Conservation (phyloP, 495 filamentous ascomycete genomes). For the Elasticomyces elasticus region DNA sequence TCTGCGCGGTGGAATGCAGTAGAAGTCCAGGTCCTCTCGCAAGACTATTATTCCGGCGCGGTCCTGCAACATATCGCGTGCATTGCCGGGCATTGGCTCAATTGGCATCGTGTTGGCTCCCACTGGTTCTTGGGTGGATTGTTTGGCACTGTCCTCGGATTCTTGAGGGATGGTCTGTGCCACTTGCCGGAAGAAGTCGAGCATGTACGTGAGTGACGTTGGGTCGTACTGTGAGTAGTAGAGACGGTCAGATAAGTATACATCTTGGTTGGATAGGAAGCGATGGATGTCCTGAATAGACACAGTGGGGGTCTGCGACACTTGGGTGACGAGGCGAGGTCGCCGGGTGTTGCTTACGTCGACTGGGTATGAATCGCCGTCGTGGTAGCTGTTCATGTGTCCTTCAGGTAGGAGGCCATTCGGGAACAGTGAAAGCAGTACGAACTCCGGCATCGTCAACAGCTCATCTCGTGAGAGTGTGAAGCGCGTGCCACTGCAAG, state of each 20-base stretch:
- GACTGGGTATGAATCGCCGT: slow-evolving; percentile 90
- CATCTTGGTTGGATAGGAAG: slow-evolving; percentile 36
- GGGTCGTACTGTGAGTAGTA: slow-evolving; percentile 77
- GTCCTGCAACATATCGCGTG: slow-evolving; percentile 69
- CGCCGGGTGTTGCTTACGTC: slow-evolving; percentile 59
- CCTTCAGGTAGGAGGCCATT: slow-evolving; percentile 97
- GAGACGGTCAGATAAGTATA: slow-evolving; percentile 48
- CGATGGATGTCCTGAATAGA: slow-evolving; percentile 22
- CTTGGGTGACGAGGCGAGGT: slow-evolving; percentile 21
- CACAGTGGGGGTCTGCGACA: slow-evolving; percentile 23
- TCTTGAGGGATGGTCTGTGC: slow-evolving; percentile 84
- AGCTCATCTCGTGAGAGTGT: slow-evolving; percentile 89
- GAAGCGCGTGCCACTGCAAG: slow-evolving; percentile 74
- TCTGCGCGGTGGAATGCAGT: slow-evolving; percentile 79
- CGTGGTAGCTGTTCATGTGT: slow-evolving; percentile 84
- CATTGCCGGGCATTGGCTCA: slow-evolving; percentile 57
- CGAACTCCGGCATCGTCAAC: slow-evolving; percentile 91
- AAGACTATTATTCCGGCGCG: slow-evolving; percentile 96
- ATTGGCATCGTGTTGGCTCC: slow-evolving; percentile 48
- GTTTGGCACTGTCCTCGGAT: slow-evolving; percentile 39
- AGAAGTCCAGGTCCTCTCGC: slow-evolving; percentile 94
- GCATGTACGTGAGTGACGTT: slow-evolving; percentile 93
- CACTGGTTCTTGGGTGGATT: slow-evolving; percentile 13
- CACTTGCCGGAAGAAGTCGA: slow-evolving; percentile 95
- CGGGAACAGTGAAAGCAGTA: slow-evolving; percentile 94